These are phyloP conservation scores for Cenchrus purpureus DNA, from an alignment of 176 grass and related monocot genomes.

Conservation along the genomic window DNA sequence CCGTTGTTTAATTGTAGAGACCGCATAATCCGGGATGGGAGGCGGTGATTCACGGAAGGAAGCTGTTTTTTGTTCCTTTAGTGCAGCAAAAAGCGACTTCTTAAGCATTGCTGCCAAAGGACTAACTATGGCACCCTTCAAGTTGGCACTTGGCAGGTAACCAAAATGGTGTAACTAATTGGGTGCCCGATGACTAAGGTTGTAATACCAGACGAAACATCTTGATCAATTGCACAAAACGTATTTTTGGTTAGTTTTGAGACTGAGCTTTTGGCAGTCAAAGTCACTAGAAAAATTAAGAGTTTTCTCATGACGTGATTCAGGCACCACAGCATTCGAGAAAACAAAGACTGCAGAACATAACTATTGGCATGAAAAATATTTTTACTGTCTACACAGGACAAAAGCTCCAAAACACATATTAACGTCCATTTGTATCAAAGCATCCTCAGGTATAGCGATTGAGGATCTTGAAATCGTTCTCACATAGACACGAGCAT, in stretches of 20 bases:
- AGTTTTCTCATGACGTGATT: neutral
- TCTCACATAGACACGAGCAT: neutral
- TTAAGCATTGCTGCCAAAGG: too few relatives aligned
- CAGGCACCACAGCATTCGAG: neutral
- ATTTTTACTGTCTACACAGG: neutral
- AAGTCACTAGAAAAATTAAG: neutral
- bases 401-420: neutral
- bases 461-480: constrained; percentile 19
- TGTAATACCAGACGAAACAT: neutral
- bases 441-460: neutral
- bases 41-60: too few relatives aligned
- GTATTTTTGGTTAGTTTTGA: neutral
- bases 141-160: neutral
- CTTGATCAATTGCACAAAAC: neutral
- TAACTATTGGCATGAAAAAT: neutral
- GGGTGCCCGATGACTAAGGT: neutral
- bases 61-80: too few relatives aligned
- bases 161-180: constrained; percentile 19
- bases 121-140: neutral
- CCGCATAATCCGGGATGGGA: too few relatives aligned
- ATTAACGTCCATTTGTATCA: neutral
- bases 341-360: neutral
- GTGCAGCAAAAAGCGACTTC: too few relatives aligned
- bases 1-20: too few relatives aligned
- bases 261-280: neutral